A percentile compares a stretch with the other conserved stretches of the same genome.
phyloP scores from a whole-genome alignment of 176 grass and related monocot genomes.

The Paspalum notatum region DNA sequence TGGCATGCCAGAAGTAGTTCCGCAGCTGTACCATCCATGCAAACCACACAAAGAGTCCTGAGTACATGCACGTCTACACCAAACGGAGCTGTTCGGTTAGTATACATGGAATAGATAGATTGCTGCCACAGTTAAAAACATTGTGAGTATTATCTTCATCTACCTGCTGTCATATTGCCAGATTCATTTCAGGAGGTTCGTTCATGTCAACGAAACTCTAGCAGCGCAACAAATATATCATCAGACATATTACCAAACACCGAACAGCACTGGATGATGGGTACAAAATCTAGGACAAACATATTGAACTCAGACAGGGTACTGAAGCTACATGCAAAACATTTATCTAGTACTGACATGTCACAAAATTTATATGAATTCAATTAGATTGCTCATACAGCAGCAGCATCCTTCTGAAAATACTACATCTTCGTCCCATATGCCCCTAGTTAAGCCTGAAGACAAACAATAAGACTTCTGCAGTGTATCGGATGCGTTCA shows the following conservation, averaged over 20 bases:
- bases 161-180: conserved; percentile 86
- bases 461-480: neutral
- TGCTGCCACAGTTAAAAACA: neutral
- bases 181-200: conserved; percentile 84
- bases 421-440: neutral
- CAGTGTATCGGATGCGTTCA: neutral
- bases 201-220: conserved; percentile 77
- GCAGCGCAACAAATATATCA: conserved; percentile 29
- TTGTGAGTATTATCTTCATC: neutral
- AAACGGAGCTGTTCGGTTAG: conserved; percentile 25
- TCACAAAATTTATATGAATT: neutral
- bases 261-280: neutral
- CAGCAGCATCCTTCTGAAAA: neutral
- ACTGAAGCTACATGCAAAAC: conserved; percentile 11
- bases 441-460: conserved; percentile 6
- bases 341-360: neutral
- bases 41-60: conserved; percentile 83
- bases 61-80: conserved; percentile 81
- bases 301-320: neutral
- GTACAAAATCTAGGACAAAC: neutral
- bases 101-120: neutral
- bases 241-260: neutral
- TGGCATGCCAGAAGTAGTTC: conserved; percentile 78
- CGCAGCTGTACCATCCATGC: conserved; percentile 88
- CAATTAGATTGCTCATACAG: neutral